Conservation (phyloP, 225 moss, liverwort and hornwort genomes). For the Polytrichum formosum region DNA sequence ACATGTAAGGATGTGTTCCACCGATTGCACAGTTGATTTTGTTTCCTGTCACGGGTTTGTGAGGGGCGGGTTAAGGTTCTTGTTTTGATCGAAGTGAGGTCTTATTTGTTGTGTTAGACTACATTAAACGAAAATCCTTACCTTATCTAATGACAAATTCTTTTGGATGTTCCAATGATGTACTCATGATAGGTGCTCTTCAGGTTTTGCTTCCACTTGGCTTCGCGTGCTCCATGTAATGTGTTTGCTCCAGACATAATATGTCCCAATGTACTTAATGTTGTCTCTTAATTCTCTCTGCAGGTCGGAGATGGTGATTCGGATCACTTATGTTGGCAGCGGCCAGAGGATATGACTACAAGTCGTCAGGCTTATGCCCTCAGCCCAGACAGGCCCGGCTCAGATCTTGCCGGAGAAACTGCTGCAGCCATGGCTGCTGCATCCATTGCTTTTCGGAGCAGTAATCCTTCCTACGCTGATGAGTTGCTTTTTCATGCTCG, state of each 20-base stretch:
- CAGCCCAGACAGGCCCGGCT: constrained; percentile 22
- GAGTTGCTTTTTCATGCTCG: constrained; percentile 31
- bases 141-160: too few relatives aligned
- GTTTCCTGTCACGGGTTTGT: background rate
- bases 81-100: too few relatives aligned
- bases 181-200: too few relatives aligned
- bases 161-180: too few relatives aligned
- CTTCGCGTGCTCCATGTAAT: too few relatives aligned
- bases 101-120: too few relatives aligned
- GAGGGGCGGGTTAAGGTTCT: too few relatives aligned
- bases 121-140: too few relatives aligned
- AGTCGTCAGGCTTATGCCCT: constrained; percentile 28
- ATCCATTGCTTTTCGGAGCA: constrained; percentile 21
- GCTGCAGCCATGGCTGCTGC: constrained; percentile 34
- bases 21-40: background rate
- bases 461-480: constrained; percentile 25
- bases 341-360: constrained; percentile 39
- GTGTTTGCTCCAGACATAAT: too few relatives aligned
- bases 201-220: too few relatives aligned
- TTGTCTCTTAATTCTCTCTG: background rate
- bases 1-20: background rate
- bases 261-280: too few relatives aligned
- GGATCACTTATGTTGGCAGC: constrained; percentile 30
- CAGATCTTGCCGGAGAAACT: constrained; percentile 34
- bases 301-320: constrained; percentile 36